A percentile compares a stretch with the other conserved stretches of the same genome.
phyloP scores from a whole-genome alignment of 75 land plant species.

The Pseudotsuga menziesii region DNA sequence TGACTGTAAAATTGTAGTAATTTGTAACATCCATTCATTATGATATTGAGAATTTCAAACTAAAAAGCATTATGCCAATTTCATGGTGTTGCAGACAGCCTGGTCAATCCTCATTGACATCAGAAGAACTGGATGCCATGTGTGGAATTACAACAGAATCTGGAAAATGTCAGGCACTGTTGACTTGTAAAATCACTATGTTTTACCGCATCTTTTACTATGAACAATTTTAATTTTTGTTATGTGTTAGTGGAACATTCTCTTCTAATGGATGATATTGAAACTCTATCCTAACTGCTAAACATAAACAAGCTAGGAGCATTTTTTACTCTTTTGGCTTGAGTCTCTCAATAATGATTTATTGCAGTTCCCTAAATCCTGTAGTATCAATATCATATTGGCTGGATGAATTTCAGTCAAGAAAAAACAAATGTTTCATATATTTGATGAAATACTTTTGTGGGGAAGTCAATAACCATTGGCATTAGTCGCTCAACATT shows the following conservation, averaged over 20 bases:
- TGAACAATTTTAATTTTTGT: background rate
- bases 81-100: conserved; percentile 23
- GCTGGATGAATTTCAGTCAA: too few species aligned
- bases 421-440: too few species aligned
- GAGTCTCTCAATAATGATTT: background rate
- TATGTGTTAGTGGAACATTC: background rate
- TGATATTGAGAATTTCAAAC: background rate
- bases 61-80: background rate
- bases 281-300: background rate
- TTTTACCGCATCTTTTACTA: background rate
- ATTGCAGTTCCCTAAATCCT: background rate
- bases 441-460: too few species aligned
- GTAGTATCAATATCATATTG: too few species aligned
- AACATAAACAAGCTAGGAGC: background rate
- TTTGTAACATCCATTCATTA: background rate
- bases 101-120: conserved; percentile 11
- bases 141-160: conserved; percentile 12
- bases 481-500: too few species aligned
- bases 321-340: background rate
- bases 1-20: background rate
- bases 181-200: conserved; percentile 16
- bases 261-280: background rate
- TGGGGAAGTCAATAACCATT: too few species aligned
- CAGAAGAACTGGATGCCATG: conserved; percentile 9
- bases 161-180: conserved; percentile 7